Percentiles rank a stretch among this genome's conserved stretches.
Conservation (phyloP, 176 grass and related monocot genomes). For the Triticum dicoccoides region DNA sequence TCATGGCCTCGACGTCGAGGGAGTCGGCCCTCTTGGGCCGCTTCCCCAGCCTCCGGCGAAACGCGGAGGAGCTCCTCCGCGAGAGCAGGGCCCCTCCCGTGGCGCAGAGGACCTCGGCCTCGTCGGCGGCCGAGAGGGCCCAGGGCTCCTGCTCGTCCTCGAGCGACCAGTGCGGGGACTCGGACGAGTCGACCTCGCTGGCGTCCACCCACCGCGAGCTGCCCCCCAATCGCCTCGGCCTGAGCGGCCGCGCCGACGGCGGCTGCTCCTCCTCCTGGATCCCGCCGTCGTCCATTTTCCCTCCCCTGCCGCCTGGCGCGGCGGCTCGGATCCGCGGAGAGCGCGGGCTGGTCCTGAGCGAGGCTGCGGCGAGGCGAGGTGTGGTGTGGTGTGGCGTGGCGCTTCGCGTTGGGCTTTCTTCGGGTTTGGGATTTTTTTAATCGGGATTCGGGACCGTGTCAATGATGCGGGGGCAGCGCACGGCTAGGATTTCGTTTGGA, state of each 20-base stretch:
- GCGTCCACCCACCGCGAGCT: constrained; percentile 83
- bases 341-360: neutral
- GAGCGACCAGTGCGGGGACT: constrained; percentile 57
- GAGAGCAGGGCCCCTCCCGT: neutral
- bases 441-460: neutral
- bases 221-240: constrained; percentile 28
- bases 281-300: constrained; percentile 53
- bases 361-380: neutral
- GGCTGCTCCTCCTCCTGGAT: constrained; percentile 66
- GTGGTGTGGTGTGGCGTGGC: neutral
- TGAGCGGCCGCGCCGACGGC: neutral
- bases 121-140: neutral
- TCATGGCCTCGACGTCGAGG: constrained; percentile 88
- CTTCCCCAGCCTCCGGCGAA: constrained; percentile 65
- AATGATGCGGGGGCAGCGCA: neutral
- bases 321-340: neutral
- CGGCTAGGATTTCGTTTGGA: neutral
- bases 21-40: constrained; percentile 72
- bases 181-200: constrained; percentile 91
- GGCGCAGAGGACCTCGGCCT: neutral
- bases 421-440: neutral
- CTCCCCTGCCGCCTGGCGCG: neutral
- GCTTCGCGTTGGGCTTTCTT: neutral
- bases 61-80: constrained; percentile 21
- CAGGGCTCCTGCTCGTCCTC: constrained; percentile 17